phyloP scores from a whole-genome alignment of 2,329 filamentous ascomycete species.

The Gyromitra esculenta region DNA sequence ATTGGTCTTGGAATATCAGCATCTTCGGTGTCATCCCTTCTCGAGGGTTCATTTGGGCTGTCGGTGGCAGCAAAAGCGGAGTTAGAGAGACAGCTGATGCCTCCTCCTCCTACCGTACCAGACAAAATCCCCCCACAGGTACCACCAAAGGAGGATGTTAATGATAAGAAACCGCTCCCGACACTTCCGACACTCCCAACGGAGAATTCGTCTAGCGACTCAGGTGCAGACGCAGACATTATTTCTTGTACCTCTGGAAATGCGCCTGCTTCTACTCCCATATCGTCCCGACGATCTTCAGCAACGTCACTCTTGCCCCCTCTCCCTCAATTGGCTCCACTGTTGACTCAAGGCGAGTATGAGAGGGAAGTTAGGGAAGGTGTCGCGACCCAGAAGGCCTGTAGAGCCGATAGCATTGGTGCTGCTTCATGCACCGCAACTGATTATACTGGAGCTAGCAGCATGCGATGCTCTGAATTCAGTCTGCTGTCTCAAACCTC shows the following conservation, averaged over 20 bases:
- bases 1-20: constrained; percentile 52
- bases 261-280: constrained; percentile 55
- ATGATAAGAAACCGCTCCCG: constrained; percentile 48
- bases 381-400: constrained; percentile 59
- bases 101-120: constrained; percentile 54
- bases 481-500: constrained; percentile 84
- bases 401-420: constrained; percentile 75
- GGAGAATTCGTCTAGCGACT: constrained; percentile 26
- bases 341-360: constrained; percentile 65
- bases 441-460: constrained; percentile 79
- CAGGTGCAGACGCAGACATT: not conserved
- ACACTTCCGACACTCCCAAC: constrained; percentile 48
- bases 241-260: constrained; percentile 10
- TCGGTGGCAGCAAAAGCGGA: constrained; percentile 44
- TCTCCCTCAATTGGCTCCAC: constrained; percentile 68
- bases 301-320: constrained; percentile 67
- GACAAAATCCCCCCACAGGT: constrained; percentile 54
- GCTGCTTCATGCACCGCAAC: constrained; percentile 77
- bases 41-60: constrained; percentile 25
- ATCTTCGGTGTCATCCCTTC: constrained; percentile 36
- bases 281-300: constrained; percentile 63
- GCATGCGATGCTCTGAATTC: constrained; percentile 77
- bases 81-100: constrained; percentile 50
- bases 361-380: constrained; percentile 60
- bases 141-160: constrained; percentile 53